Percentiles rank a stretch among this genome's conserved stretches.
These are phyloP conservation scores for Steccherinum ochraceum DNA, from an alignment of 768 basidiomycete species.

Conservation along the genomic window DNA sequence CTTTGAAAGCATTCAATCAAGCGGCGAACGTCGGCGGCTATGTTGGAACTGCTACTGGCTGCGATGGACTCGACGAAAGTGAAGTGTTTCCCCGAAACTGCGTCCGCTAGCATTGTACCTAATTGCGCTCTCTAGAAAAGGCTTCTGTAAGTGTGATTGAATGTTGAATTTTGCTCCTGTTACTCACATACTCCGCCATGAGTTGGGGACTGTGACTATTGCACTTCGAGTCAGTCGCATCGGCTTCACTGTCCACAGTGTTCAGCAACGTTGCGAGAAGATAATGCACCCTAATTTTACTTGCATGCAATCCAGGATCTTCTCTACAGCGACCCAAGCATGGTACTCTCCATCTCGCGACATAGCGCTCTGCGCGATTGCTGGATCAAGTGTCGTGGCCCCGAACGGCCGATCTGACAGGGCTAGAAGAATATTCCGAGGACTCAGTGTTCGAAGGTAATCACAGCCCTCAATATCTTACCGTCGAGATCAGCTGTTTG, in stretches of 20 bases:
- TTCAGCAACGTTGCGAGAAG: too few species aligned
- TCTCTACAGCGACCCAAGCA: constrained; percentile 25
- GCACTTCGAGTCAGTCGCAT: not conserved
- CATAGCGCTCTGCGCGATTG: constrained; percentile 20
- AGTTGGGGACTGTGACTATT: too few species aligned
- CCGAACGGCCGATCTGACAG: constrained; percentile 27
- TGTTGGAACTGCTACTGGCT: constrained; percentile 28
- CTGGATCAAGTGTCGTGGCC: constrained; percentile 30
- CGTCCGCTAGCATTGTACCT: not conserved
- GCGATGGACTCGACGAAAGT: constrained; percentile 30
- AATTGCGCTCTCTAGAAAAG: not conserved
- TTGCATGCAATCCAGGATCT: too few species aligned
- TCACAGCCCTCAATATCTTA: too few species aligned
- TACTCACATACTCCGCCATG: too few species aligned
- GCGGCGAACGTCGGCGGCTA: constrained; percentile 37
- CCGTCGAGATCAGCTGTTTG: constrained; percentile 39
- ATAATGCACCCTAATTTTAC: too few species aligned
- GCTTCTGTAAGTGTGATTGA: too few species aligned
- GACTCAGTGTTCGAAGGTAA: too few species aligned
- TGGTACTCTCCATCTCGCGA: constrained; percentile 26
- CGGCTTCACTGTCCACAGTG: too few species aligned
- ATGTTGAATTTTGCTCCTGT: too few species aligned
- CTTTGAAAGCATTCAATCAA: constrained; percentile 35
- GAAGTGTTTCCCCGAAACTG: constrained; percentile 41
- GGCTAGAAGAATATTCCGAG: constrained; percentile 26